Percentiles rank a stretch among this genome's conserved stretches.
These are phyloP conservation scores for Arachis hypogaea DNA, from an alignment of 306 rosid genomes.

Conservation along the genomic window DNA sequence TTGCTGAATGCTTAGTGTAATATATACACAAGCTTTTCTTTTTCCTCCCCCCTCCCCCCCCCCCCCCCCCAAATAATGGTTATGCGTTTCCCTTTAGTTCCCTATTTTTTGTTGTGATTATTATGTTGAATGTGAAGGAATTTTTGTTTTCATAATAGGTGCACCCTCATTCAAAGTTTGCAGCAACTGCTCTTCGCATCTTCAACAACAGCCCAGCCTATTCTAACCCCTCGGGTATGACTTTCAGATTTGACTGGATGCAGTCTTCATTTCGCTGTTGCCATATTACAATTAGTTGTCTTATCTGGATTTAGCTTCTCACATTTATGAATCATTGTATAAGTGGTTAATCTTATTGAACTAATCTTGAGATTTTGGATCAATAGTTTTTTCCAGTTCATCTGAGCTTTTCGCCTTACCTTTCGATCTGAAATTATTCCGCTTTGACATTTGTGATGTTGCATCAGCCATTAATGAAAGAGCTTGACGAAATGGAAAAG, in stretches of 20 bases:
- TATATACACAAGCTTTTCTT: neutral
- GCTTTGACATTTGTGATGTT: constrained; percentile 39
- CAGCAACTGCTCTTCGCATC: constrained; percentile 94
- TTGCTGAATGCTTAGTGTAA: constrained; percentile 3
- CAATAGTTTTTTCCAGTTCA: too few relatives aligned
- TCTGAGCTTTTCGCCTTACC: neutral
- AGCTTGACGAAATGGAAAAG: constrained; percentile 99
- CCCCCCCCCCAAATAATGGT: neutral
- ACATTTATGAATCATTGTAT: neutral
- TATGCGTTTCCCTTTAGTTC: constrained; percentile 6
- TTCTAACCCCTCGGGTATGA: constrained; percentile 89
- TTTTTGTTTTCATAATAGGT: constrained; percentile 51
- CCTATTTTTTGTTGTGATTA: neutral
- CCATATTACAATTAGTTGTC: constrained; percentile 5
- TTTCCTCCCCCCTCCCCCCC: neutral
- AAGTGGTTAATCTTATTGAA: too few relatives aligned
- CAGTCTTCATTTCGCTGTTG: constrained; percentile 33
- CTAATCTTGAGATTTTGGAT: too few relatives aligned
- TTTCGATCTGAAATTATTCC: constrained; percentile 25
- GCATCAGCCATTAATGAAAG: constrained; percentile 89
- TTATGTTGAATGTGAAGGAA: neutral
- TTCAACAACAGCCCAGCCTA: constrained; percentile 97
- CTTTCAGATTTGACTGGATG: constrained; percentile 28
- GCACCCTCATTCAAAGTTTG: constrained; percentile 90
- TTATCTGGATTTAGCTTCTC: constrained; percentile 12